These are phyloP conservation scores for Piper longum DNA, from an alignment of 164 flowering plant species.

Conservation along the genomic window DNA sequence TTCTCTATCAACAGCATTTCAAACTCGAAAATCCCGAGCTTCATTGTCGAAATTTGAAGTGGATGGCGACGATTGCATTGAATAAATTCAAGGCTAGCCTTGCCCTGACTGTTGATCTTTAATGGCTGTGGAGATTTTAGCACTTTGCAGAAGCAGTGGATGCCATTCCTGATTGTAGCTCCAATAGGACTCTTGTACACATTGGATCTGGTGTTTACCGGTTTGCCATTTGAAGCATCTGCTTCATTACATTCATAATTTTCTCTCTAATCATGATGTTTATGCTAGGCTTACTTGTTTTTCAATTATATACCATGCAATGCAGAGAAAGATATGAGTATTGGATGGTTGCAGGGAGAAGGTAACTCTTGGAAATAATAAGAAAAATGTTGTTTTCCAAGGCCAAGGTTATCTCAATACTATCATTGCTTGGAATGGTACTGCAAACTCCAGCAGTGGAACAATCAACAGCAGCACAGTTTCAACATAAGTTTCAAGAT, in stretches of 20 bases:
- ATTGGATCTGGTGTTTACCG: slow-evolving; percentile 61
- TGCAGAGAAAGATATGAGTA: too few species aligned
- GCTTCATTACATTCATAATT: too few species aligned
- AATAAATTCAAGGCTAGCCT: slow-evolving; percentile 25
- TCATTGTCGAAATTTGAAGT: slow-evolving; percentile 22
- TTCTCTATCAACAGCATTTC: too few species aligned
- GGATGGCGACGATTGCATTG: slow-evolving; percentile 25
- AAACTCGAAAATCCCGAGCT: slow-evolving; percentile 4
- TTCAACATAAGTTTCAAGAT: slow-evolving; percentile 63
- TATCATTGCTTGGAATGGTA: slow-evolving; percentile 63
- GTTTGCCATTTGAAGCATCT: slow-evolving; percentile 12
- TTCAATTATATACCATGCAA: too few species aligned
- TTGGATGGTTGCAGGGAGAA: slow-evolving; percentile 51
- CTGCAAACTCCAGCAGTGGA: slow-evolving; percentile 73
- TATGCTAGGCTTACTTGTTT: too few species aligned
- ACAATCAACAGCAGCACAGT: slow-evolving; percentile 41
- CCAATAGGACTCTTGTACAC: slow-evolving; percentile 37
- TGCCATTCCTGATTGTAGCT: slow-evolving; percentile 42
- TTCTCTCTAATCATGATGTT: too few species aligned
- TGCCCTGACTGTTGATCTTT: slow-evolving; percentile 39
- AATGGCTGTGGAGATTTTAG: slow-evolving; percentile 65
- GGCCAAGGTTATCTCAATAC: slow-evolving; percentile 63
- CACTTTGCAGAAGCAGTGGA: slow-evolving; percentile 65
- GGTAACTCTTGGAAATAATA: slow-evolving; percentile 37
- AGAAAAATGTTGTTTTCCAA: slow-evolving; percentile 55